These are phyloP conservation scores for Xylariales sp. DNA, from an alignment of 2,329 filamentous ascomycete species.

Conservation along the genomic window DNA sequence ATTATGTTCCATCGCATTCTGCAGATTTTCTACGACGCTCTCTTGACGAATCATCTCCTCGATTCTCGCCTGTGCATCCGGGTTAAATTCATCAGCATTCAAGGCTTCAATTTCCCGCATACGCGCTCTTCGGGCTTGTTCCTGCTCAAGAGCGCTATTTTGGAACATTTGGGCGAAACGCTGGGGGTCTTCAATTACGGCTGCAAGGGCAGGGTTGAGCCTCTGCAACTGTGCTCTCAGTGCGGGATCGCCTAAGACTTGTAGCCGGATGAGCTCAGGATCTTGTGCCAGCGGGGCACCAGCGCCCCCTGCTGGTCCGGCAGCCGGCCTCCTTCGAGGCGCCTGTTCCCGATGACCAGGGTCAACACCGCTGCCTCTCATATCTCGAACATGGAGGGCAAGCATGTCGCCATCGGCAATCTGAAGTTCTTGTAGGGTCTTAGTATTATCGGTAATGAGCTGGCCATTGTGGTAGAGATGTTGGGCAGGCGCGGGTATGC, in stretches of 20 bases:
- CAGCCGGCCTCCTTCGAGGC: conserved; percentile 47
- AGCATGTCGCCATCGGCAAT: conserved; percentile 94
- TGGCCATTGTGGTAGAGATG: conserved; percentile 92
- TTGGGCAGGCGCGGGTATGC: conserved; percentile 77
- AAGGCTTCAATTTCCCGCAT: conserved; percentile 85
- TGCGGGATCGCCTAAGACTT: conserved; percentile 81
- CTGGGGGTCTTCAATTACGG: conserved; percentile 78
- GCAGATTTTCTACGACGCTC: conserved; percentile 91
- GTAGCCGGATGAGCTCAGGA: conserved; percentile 83
- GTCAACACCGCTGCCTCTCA: conserved; percentile 59
- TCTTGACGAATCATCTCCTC: conserved; percentile 98
- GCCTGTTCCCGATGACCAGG: conserved; percentile 52
- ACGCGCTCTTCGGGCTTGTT: conserved; percentile 78
- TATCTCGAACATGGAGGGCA: conserved; percentile 80
- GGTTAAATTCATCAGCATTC: conserved; percentile 94
- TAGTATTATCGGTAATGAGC: conserved; percentile 78
- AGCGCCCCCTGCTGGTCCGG: conserved; percentile 36
- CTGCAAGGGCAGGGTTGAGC: conserved; percentile 80
- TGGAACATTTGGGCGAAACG: conserved; percentile 80
- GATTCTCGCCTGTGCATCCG: conserved; percentile 90
- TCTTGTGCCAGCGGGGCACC: conserved; percentile 63
- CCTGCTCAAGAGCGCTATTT: conserved; percentile 75
- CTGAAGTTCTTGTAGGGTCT: conserved; percentile 83
- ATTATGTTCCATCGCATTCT: conserved; percentile 96
- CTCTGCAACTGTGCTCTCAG: conserved; percentile 77